Percentiles rank a stretch among this genome's conserved stretches.
Conservation (phyloP, 495 filamentous ascomycete species). For the Annulohypoxylon maeteangense region DNA sequence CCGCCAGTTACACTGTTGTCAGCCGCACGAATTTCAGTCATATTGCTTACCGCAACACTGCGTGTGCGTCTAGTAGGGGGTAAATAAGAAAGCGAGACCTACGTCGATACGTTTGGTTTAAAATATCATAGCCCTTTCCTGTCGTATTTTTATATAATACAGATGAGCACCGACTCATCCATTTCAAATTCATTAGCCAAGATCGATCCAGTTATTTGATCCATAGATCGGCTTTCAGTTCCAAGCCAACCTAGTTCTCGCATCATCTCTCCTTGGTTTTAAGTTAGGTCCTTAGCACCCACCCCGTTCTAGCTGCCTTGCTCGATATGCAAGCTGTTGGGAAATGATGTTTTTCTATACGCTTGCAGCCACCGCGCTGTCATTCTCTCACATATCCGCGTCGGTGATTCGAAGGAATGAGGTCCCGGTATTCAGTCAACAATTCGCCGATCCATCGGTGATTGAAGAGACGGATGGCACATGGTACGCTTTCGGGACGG, state of each 20-base stretch:
- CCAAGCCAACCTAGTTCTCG: not conserved
- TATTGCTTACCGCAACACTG: constrained; percentile 18
- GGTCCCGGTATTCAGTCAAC: constrained; percentile 24
- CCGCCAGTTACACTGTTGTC: constrained; percentile 20
- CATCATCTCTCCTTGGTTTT: constrained; percentile 27
- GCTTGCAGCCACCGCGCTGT: constrained; percentile 40
- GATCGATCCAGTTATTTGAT: constrained; percentile 27
- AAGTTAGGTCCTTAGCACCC: constrained; percentile 25
- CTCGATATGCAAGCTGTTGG: constrained; percentile 34
- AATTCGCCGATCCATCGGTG: constrained; percentile 55
- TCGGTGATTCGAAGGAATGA: constrained; percentile 28
- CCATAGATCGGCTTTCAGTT: constrained; percentile 27
- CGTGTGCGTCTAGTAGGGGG: constrained; percentile 12
- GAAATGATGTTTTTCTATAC: constrained; percentile 32
- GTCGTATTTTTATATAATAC: constrained; percentile 32
- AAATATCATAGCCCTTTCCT: constrained; percentile 4
- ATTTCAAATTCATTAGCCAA: constrained; percentile 30
- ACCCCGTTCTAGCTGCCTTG: constrained; percentile 8
- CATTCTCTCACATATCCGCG: constrained; percentile 22
- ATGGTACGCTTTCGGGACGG: constrained; percentile 55
- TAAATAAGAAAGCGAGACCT: not conserved
- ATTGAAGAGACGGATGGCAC: constrained; percentile 44
- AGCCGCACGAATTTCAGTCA: constrained; percentile 8
- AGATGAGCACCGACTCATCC: constrained; percentile 15
- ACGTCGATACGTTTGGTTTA: constrained; percentile 1